Evolutionary conservation across 495 filamentous ascomycete genomes (phyloP).

Genomic region (Neurospora sp.): DNA sequence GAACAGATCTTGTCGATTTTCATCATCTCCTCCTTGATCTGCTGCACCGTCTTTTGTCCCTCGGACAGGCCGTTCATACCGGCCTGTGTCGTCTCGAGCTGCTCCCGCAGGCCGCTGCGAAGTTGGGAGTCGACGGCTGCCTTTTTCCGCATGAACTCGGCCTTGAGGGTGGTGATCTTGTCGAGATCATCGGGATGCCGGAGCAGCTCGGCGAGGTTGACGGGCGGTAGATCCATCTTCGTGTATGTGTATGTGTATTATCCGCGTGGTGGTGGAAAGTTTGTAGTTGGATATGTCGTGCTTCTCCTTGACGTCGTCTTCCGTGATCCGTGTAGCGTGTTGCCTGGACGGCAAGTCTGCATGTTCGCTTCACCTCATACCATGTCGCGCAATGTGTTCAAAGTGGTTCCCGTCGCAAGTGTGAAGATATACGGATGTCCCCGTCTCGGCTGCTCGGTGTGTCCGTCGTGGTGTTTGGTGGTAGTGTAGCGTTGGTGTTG

Average conservation of each 20-base stretch:
- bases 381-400: constrained; percentile 9
- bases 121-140: constrained; percentile 80
- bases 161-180: constrained; percentile 81
- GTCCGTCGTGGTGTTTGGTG: background rate
- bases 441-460: background rate
- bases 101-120: constrained; percentile 73
- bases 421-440: background rate
- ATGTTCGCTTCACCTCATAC: constrained; percentile 6
- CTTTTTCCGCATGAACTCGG: constrained; percentile 94
- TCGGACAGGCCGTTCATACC: constrained; percentile 81
- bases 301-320: background rate
- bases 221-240: constrained; percentile 43
- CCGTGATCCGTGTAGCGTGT: background rate
- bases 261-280: background rate
- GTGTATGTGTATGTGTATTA: background rate
- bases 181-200: constrained; percentile 80
- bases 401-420: background rate
- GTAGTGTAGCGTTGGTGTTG: background rate
- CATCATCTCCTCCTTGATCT: constrained; percentile 94
- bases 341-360: background rate
- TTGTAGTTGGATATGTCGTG: background rate
- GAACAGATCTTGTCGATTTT: constrained; percentile 97
- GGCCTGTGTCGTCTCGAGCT: constrained; percentile 82
- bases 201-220: constrained; percentile 65
- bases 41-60: constrained; percentile 75